Evolutionary conservation across 208 protist genomes (phyloP).

Genomic region (Borovskyia barvae): DNA sequence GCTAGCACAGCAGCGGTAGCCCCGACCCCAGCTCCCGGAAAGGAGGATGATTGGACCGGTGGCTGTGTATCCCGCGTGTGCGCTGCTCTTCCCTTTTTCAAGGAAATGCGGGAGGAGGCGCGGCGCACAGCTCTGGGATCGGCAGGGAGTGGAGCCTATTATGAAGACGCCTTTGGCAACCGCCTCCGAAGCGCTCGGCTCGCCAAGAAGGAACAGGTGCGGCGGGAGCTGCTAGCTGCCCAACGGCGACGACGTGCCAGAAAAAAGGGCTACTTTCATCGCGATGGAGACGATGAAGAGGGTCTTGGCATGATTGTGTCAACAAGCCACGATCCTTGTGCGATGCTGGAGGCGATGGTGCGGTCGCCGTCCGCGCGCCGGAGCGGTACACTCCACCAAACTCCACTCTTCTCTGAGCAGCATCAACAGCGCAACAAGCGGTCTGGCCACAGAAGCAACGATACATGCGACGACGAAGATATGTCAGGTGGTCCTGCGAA

Average conservation of each 20-base stretch:
- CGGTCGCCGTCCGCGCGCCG: background rate
- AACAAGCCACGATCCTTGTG: background rate
- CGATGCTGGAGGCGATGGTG: slow-evolving; percentile 27
- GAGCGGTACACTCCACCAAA: too few relatives aligned
- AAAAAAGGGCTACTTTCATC: slow-evolving; percentile 69
- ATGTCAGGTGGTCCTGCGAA: too few relatives aligned
- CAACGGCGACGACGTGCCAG: slow-evolving; percentile 32
- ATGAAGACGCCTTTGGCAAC: slow-evolving; percentile 72
- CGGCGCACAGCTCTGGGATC: slow-evolving; percentile 33
- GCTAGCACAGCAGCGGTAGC: background rate
- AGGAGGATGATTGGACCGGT: slow-evolving; percentile 4
- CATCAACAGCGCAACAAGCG: background rate
- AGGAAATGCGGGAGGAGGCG: slow-evolving; percentile 40
- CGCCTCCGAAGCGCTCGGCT: slow-evolving; percentile 73
- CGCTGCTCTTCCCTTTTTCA: slow-evolving; percentile 34
- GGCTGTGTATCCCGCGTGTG: slow-evolving; percentile 20
- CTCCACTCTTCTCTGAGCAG: too few relatives aligned
- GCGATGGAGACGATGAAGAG: slow-evolving; percentile 15
- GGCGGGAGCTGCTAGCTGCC: slow-evolving; percentile 30
- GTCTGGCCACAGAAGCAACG: background rate
- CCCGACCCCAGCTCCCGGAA: background rate
- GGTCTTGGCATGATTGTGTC: background rate
- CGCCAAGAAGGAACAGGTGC: slow-evolving; percentile 56
- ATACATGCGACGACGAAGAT: background rate
- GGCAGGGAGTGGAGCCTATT: slow-evolving; percentile 18